Conservation (phyloP, 805 yeast genomes). For the Saturnispora sanitii region DNA sequence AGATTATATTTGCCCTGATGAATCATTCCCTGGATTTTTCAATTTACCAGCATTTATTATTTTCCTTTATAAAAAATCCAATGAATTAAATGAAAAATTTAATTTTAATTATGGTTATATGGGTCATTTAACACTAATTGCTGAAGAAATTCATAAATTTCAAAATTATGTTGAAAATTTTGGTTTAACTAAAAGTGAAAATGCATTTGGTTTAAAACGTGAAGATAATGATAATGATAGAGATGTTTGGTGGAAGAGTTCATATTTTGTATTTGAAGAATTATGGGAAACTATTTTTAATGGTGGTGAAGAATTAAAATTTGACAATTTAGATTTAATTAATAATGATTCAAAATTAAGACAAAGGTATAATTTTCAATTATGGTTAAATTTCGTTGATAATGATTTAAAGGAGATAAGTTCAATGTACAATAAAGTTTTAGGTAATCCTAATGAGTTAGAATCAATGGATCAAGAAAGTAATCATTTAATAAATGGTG, state of each 20-base stretch:
- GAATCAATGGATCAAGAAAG: constrained; percentile 7
- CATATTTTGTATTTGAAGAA: constrained; percentile 26
- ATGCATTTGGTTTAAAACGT: constrained; percentile 23
- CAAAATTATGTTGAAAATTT: constrained; percentile 28
- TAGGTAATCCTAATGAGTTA: constrained; percentile 36
- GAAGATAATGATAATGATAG: constrained; percentile 22
- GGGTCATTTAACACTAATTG: constrained; percentile 92
- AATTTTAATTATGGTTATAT: constrained; percentile 75
- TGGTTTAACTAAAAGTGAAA: constrained; percentile 26
- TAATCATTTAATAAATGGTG: constrained; percentile 5
- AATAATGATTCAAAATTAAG: constrained; percentile 2
- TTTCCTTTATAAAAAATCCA: constrained; percentile 15
- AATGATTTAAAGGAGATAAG: constrained; percentile 41
- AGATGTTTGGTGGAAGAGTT: constrained; percentile 24
- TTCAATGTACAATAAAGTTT: constrained; percentile 46
- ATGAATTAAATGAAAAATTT: constrained; percentile 21
- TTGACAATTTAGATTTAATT: constrained; percentile 11
- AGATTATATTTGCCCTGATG: constrained; percentile 12
- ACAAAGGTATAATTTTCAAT: constrained; percentile 15
- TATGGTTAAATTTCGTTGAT: constrained; percentile 43
- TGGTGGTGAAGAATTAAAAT: constrained; percentile 2
- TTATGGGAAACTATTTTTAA: constrained; percentile 24
- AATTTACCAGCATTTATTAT: constrained; percentile 24
- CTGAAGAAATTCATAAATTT: constrained; percentile 89
- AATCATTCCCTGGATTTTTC: constrained; percentile 25